Conservation (phyloP, 352 stramenopile species). For the Phytophthora melonis region DNA sequence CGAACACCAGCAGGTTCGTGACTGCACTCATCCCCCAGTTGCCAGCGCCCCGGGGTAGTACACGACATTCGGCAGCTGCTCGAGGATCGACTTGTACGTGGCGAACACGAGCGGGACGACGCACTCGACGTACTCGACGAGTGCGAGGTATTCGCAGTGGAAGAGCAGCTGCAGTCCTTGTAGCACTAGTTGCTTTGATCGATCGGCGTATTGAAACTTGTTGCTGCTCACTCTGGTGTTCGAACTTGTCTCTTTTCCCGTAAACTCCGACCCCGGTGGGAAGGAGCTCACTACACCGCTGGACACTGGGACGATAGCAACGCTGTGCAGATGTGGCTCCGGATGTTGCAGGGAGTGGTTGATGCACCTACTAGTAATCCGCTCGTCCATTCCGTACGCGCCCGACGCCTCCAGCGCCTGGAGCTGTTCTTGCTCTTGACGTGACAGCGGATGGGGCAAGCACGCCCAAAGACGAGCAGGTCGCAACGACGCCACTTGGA, state of each 20-base stretch:
- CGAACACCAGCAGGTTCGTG: conserved; percentile 33
- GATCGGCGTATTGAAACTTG: background rate
- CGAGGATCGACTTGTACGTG: conserved; percentile 42
- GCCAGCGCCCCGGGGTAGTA: conserved; percentile 38
- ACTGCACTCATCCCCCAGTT: conserved; percentile 6
- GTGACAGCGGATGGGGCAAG: conserved; percentile 8
- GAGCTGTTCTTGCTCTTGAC: background rate
- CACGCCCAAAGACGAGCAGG: conserved; percentile 9
- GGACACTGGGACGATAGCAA: background rate
- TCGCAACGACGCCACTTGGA: background rate
- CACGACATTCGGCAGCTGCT: conserved; percentile 40
- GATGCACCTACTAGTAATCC: background rate
- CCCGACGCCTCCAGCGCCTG: background rate
- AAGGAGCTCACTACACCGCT: background rate
- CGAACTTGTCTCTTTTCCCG: background rate
- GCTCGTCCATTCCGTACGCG: background rate
- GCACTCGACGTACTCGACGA: conserved; percentile 56
- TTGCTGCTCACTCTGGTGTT: background rate
- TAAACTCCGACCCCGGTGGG: conserved; percentile 16
- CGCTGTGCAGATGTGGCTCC: background rate
- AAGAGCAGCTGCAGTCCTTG: conserved; percentile 45
- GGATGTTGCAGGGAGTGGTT: background rate
- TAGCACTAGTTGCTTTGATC: conserved; percentile 11
- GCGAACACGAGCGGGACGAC: conserved; percentile 45
- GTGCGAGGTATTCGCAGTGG: conserved; percentile 42